Evolutionary conservation across 441 rosid genomes (phyloP), one percentile per base, ranked within the genome.

Genomic region (Bruguiera hainesii): DNA sequence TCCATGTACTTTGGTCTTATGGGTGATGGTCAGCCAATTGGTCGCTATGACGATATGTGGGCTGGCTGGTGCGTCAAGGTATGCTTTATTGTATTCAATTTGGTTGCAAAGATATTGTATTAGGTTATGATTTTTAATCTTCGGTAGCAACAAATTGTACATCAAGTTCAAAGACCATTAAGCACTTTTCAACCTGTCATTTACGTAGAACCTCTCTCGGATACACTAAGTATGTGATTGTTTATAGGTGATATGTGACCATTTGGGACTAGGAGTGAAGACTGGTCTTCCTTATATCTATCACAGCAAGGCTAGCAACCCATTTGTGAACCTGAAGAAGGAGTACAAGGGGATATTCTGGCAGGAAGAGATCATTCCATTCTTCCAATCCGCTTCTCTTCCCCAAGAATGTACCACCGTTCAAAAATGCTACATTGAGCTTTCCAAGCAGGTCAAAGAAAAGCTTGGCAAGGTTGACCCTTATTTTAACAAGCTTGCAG

Each of bases 1-100:
- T 97, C 98, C 61, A 93, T 93, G 98, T 93, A 93, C 91, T 93
- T 90, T 64, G 98, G 98, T 69, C 98, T 93, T 60, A 93, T 90
- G 98, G 98, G 98, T 57, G 96, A 93, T 75, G 96, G 98, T 65
- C 98, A 90, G 82, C 98, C 98, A 51, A 93, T 93, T 48, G 97
- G 97, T 63, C 97, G 98, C 20, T 93, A 90, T 51, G 98, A 93
- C 8, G 98, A 93, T 63, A 91, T 93, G 98, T 93, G 98, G 98
- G 96, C 98, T 68, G 98, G 98, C 71, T 93, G 97, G 97, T 93
- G 98, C 66, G 69, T 63, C 75, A 91, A 93, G 97, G 98, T 93
- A 76, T 16, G 25, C 25, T 37, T 20, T 6, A 19, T 3, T 23
- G 28, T 16, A 42, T 16, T 42, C n/a, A 9, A 20, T 28, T 46